Base-by-base conservation (phyloP, 1,284 basidiomycete genomes). In the Lentinula novae-zelandiae region DNA sequence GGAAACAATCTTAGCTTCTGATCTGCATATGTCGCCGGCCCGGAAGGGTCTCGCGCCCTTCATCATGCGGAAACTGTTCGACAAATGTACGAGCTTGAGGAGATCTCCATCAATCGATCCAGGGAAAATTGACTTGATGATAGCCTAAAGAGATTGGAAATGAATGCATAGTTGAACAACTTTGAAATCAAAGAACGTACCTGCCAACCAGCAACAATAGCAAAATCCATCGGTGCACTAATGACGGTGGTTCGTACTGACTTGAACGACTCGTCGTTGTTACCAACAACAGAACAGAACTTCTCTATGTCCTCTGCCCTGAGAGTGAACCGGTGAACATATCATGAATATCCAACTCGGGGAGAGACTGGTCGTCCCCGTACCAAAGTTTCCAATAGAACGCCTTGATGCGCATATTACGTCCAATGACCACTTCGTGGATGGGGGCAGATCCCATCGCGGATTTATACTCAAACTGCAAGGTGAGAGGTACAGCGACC, bases 331-430 rank as follows among this genome's bases (percentile, higher is more conserved):
- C 91, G 60, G 85, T 84, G 76, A 96, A 96, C 12, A 83, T 86
- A 66, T 93, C 84, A 63, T 83, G 84, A 57, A 96, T 79, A 65
- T 88, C 82, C 66, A 98, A 86, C 15, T 82, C 73, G 22, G 93
- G 93, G 40, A 96, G 81, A 3, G 73, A 74, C 67, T 89, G 85
- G 65, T 92, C 81, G 70, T 93, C 92, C 51, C 95, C 93, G 72
- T 95, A 96, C 96, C 96, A 98, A 39, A 98, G 77, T 71, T 89
- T 89, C 96, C 96, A 98, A 81, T 98, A 96, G 72, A 96, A 96
- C 67, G 90, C 84, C 79, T 98, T 98, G 82, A 99, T 97, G 65
- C 93, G 86, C 66, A 82, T 82, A 79, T 96, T 98, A 69, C 96
- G 90, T 65, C 85, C 92, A 13, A 86, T 82, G 31, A 87, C 84